Evolutionary conservation across 2,329 filamentous ascomycete species (phyloP).

Genomic region (Alternaria novae-zelandiae): DNA sequence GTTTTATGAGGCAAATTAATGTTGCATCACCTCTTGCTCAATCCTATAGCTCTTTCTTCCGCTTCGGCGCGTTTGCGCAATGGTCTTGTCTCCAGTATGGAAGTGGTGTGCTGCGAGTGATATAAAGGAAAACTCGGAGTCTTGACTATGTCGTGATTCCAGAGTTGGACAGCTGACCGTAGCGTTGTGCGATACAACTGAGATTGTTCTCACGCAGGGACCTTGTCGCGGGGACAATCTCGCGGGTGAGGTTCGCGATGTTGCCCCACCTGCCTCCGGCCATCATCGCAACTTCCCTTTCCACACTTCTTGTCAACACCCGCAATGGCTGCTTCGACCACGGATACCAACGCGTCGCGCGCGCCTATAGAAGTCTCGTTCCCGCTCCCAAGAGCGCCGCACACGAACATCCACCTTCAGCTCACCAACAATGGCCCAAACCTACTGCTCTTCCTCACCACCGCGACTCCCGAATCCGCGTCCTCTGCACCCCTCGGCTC

Average conservation of each 20-base stretch:
- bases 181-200: too few species aligned
- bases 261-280: constrained; percentile 7
- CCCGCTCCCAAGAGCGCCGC: constrained; percentile 61
- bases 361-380: constrained; percentile 63
- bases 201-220: too few species aligned
- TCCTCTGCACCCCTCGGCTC: constrained; percentile 69
- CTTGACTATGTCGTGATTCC: too few species aligned
- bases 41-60: neutral
- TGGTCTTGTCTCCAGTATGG: too few species aligned
- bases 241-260: neutral
- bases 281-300: constrained; percentile 5
- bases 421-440: constrained; percentile 61
- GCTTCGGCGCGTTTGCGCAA: neutral
- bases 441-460: constrained; percentile 64
- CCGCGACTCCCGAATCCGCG: constrained; percentile 52
- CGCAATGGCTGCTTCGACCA: constrained; percentile 25
- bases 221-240: neutral
- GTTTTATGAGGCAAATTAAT: neutral
- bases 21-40: neutral
- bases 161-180: neutral
- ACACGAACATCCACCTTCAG: constrained; percentile 65
- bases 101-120: too few species aligned
- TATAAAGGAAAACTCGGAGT: too few species aligned
- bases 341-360: constrained; percentile 21
- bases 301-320: neutral